Percentiles rank a stretch among this genome's conserved stretches.
phyloP scores from a whole-genome alignment of 345 rosid genomes.

The Jatropha curcas region DNA sequence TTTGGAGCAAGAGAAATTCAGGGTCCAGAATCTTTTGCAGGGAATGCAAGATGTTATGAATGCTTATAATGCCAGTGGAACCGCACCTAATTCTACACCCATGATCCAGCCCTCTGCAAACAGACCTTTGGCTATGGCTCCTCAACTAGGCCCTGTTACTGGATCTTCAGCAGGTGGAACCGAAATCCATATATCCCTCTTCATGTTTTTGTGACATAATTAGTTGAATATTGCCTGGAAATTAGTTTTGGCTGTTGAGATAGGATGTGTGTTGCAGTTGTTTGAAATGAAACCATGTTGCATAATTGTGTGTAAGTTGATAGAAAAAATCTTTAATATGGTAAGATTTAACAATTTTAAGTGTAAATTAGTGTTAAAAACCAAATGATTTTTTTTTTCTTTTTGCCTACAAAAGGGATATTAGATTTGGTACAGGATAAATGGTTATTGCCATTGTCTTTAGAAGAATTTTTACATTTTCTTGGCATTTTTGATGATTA shows the following conservation, averaged over 20 bases:
- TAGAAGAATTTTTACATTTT: not conserved
- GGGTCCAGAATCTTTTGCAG: conserved; percentile 64
- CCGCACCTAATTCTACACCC: conserved; percentile 35
- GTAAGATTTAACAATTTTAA: not conserved
- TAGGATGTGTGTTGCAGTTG: not conserved
- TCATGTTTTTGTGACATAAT: not conserved
- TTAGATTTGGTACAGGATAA: too few relatives aligned
- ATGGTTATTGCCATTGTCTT: not conserved
- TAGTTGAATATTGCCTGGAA: not conserved
- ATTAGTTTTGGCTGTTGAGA: not conserved
- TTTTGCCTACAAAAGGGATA: too few relatives aligned
- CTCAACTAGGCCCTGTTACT: conserved; percentile 24
- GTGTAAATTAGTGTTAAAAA: not conserved
- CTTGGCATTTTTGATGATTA: not conserved
- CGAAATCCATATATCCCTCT: not conserved
- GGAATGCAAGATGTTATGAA: conserved; percentile 80
- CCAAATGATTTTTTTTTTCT: too few relatives aligned
- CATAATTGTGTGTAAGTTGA: not conserved
- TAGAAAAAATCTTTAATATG: not conserved
- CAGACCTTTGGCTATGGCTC: conserved; percentile 16
- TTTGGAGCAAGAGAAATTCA: conserved; percentile 61
- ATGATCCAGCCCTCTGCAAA: conserved; percentile 28
- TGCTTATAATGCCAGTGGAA: conserved; percentile 47
- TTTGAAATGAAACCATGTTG: not conserved
- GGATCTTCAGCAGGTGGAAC: conserved; percentile 44